Evolutionary conservation across 1,284 basidiomycete species (phyloP).

Genomic region (Leccinum pseudoinsigne): DNA sequence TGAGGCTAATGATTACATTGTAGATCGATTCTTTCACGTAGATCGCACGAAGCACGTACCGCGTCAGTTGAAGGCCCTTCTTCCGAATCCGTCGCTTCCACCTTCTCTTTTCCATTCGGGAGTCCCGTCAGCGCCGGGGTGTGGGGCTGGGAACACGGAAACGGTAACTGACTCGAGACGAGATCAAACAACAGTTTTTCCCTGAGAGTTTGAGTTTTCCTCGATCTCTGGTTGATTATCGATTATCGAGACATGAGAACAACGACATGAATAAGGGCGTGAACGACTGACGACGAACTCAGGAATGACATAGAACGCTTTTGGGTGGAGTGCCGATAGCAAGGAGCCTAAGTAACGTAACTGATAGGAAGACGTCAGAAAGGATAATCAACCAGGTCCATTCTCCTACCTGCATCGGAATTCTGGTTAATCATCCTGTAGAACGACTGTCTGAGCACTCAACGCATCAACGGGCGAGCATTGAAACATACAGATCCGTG

Average conservation of each 20-base stretch:
- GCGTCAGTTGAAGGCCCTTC: slow-evolving; percentile 72
- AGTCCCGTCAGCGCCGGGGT: background rate
- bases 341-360: slow-evolving; percentile 57
- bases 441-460: slow-evolving; percentile 5
- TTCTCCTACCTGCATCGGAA: slow-evolving; percentile 48
- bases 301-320: slow-evolving; percentile 66
- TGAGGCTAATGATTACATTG: slow-evolving; percentile 40
- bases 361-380: slow-evolving; percentile 33
- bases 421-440: slow-evolving; percentile 57
- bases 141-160: no score
- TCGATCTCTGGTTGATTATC: slow-evolving; percentile 45
- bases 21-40: background rate
- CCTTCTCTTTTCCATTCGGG: slow-evolving; percentile 4
- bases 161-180: no score
- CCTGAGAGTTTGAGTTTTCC: no score
- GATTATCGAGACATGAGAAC: slow-evolving; percentile 7
- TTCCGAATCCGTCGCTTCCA: slow-evolving; percentile 28
- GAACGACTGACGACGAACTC: slow-evolving; percentile 59
- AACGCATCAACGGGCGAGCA: background rate
- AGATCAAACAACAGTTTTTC: no score
- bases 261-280: no score
- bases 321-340: slow-evolving; percentile 67
- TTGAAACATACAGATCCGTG: slow-evolving; percentile 48
- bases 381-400: background rate
- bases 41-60: slow-evolving; percentile 39